Conservation (phyloP, 768 basidiomycete genomes). For the Boletus rubropictus region DNA sequence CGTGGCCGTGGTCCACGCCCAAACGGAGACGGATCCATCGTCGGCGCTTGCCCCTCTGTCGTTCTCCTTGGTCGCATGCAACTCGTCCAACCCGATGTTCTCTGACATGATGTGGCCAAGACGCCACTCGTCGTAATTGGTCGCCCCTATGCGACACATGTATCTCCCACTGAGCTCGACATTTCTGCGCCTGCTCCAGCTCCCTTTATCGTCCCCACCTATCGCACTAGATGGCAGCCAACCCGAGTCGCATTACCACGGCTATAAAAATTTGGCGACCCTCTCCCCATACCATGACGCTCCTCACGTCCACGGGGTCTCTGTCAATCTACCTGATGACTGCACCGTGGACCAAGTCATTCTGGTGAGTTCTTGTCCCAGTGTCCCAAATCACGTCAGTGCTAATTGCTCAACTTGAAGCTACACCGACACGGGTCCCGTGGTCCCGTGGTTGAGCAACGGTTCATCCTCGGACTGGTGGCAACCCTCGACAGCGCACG, state of each 20-base stretch:
- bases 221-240: background rate
- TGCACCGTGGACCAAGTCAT: conserved; percentile 37
- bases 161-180: conserved; percentile 9
- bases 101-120: conserved; percentile 31
- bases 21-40: conserved; percentile 30
- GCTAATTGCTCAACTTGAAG: conserved; percentile 15
- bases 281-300: conserved; percentile 35
- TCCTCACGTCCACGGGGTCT: conserved; percentile 25
- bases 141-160: background rate
- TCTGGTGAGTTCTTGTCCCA: conserved; percentile 23
- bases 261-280: conserved; percentile 26
- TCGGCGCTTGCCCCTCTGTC: background rate
- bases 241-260: too few species aligned
- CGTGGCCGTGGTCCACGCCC: conserved; percentile 36
- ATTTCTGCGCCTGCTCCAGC: conserved; percentile 8
- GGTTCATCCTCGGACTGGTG: conserved; percentile 31
- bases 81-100: conserved; percentile 34
- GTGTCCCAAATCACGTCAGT: background rate
- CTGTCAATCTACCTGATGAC: conserved; percentile 31
- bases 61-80: background rate
- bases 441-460: conserved; percentile 31
- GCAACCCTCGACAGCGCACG: conserved; percentile 26
- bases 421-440: conserved; percentile 40
- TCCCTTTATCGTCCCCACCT: background rate
- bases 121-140: too few species aligned